Conservation (phyloP, 164 flowering plant genomes). For the Berberis vulgaris region DNA sequence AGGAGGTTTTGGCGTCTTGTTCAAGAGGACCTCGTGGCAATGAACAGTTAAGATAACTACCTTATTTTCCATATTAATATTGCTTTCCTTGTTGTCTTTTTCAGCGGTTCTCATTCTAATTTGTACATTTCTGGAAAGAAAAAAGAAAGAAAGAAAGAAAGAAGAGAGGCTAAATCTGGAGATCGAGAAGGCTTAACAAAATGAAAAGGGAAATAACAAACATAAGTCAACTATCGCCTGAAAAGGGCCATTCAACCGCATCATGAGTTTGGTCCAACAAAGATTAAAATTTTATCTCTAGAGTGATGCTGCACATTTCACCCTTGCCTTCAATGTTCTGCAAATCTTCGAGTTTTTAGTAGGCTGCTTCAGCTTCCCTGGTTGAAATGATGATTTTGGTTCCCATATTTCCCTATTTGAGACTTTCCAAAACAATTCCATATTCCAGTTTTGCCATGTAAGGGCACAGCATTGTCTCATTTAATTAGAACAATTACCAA, state of each 20-base stretch:
- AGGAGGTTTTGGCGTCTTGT: conserved; percentile 75
- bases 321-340: too few species aligned
- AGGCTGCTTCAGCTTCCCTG: too few species aligned
- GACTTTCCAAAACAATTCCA: too few species aligned
- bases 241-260: background rate
- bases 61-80: background rate
- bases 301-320: too few species aligned
- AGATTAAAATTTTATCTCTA: too few species aligned
- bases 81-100: background rate
- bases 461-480: too few species aligned
- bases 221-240: background rate
- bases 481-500: too few species aligned
- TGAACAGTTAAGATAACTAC: conserved; percentile 59
- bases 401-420: too few species aligned
- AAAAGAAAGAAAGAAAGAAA: background rate
- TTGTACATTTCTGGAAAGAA: background rate
- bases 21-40: conserved; percentile 81
- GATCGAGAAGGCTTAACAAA: background rate
- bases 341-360: too few species aligned
- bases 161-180: background rate
- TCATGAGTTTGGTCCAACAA: too few species aligned
- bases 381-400: too few species aligned
- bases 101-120: background rate
- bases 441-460: too few species aligned
- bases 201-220: background rate